Evolutionary conservation across 345 rosid genomes (phyloP), one percentile per base, ranked within the genome.

Genomic region (Gossypium turneri): DNA sequence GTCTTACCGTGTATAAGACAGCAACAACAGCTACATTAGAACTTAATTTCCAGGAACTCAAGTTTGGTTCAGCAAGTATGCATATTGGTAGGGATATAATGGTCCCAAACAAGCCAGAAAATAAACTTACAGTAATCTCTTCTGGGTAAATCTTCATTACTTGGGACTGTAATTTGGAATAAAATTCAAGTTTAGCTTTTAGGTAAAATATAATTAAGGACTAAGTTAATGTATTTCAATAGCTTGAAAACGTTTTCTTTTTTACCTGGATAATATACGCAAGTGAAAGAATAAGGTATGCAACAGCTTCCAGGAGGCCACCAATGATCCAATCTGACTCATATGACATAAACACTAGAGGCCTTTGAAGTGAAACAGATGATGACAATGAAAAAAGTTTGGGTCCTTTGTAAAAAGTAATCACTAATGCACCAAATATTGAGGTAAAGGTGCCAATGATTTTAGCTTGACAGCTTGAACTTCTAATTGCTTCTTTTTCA

Each of bases 381-480:
- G 71, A 66, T 20, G 53, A 20, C 0, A 25, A 12, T 12, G 75
- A 19, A 17, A 86, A 59, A 63, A 92, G 85, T 0, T 87, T 80
- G 2, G 92, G 97, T 17, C 98, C 98, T 67, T 68, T 68, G 12
- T 50, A 68, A 15, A 68, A 50, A 68, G 48, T 43, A 15, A 25
- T 50, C 12, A 50, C 57, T 13, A 16, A 68, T 25, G 72, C 72
- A 50, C 72, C 72, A 7, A 19, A 50, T 16, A 68, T 48, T 13
- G 72, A 68, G 24, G 57, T 3, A 24, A 92, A 62, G 3, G 98
- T 90, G 50, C 97, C 98, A 41, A 89, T 24, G 48, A 88, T 78
- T 82, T 94, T 92, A 68, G 97, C 97, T 51, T 86, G 94, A 68
- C 92, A 88, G 62, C 93, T 90, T n/a, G 79, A 65, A 74, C 86